Evolutionary conservation across 2,329 filamentous ascomycete species (phyloP).

Genomic region (Clathrospora elynae): DNA sequence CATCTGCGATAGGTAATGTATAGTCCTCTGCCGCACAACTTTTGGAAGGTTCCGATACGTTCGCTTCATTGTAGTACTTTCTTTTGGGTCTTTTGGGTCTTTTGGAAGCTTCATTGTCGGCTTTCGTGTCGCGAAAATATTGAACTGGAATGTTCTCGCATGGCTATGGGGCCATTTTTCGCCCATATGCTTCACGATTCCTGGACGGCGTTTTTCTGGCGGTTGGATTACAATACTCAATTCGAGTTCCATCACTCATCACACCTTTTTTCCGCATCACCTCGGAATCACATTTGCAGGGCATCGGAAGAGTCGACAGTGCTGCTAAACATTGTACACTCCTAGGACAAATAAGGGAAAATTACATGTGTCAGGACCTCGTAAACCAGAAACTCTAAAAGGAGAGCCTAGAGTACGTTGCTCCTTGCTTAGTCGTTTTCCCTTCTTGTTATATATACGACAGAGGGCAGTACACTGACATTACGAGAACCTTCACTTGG

Average conservation of each 20-base stretch:
- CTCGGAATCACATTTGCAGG: background rate
- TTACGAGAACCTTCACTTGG: background rate
- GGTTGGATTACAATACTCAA: slow-evolving; percentile 35
- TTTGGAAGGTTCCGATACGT: slow-evolving; percentile 16
- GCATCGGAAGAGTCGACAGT: no score
- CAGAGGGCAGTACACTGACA: background rate
- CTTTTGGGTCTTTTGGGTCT: no score
- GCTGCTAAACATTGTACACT: no score
- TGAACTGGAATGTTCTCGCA: slow-evolving; percentile 2
- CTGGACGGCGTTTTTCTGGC: slow-evolving; percentile 24
- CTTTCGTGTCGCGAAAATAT: slow-evolving; percentile 15
- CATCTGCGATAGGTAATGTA: slow-evolving; percentile 40
- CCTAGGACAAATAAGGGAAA: no score
- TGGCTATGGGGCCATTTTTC: slow-evolving; percentile 18
- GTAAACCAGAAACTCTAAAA: no score
- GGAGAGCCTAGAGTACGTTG: no score
- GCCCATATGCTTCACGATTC: slow-evolving; percentile 33
- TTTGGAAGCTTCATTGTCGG: slow-evolving; percentile 9
- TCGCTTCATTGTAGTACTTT: slow-evolving; percentile 36
- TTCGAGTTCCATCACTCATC: slow-evolving; percentile 6
- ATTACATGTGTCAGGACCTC: no score
- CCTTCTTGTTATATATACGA: no score
- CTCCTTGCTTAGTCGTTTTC: no score
- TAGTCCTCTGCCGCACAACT: slow-evolving; percentile 34
- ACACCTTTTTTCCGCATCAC: no score